These are phyloP conservation scores for Chrysoporthe austroafricana DNA, from an alignment of 2,329 filamentous ascomycete genomes.

Conservation along the genomic window DNA sequence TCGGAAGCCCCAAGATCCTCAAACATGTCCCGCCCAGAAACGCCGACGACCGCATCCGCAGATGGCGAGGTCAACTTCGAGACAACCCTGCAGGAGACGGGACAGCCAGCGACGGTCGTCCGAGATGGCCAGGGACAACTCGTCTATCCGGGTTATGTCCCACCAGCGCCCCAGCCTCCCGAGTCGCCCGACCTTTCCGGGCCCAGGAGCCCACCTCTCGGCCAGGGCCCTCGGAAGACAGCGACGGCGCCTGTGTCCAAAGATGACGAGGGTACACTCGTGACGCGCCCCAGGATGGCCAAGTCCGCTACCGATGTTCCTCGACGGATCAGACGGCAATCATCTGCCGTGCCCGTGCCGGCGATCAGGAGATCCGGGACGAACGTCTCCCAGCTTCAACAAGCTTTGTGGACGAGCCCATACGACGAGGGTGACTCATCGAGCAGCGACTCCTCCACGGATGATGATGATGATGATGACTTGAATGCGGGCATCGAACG, in stretches of 20 bases:
- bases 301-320: slow-evolving; percentile 33
- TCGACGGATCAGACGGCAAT: slow-evolving; percentile 20
- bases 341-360: slow-evolving; percentile 27
- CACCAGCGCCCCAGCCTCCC: slow-evolving; percentile 35
- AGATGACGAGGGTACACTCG: neutral
- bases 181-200: neutral
- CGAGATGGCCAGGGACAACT: slow-evolving; percentile 38
- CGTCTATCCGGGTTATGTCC: slow-evolving; percentile 40
- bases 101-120: slow-evolving; percentile 37
- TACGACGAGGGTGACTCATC: slow-evolving; percentile 31
- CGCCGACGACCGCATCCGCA: slow-evolving; percentile 1
- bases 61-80: slow-evolving; percentile 35
- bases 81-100: slow-evolving; percentile 31
- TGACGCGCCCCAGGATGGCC: slow-evolving; percentile 29
- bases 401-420: slow-evolving; percentile 32
- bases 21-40: slow-evolving; percentile 15
- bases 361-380: slow-evolving; percentile 35
- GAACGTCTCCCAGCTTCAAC: slow-evolving; percentile 36
- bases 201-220: neutral
- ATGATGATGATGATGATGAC: slow-evolving; percentile 36
- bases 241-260: slow-evolving; percentile 24
- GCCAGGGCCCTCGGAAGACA: slow-evolving; percentile 21
- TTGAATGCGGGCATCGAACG: slow-evolving; percentile 12
- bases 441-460: slow-evolving; percentile 33
- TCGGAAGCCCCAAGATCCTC: no score